phyloP scores from a whole-genome alignment of 179 eudicot species.

The Nepenthes alata region DNA sequence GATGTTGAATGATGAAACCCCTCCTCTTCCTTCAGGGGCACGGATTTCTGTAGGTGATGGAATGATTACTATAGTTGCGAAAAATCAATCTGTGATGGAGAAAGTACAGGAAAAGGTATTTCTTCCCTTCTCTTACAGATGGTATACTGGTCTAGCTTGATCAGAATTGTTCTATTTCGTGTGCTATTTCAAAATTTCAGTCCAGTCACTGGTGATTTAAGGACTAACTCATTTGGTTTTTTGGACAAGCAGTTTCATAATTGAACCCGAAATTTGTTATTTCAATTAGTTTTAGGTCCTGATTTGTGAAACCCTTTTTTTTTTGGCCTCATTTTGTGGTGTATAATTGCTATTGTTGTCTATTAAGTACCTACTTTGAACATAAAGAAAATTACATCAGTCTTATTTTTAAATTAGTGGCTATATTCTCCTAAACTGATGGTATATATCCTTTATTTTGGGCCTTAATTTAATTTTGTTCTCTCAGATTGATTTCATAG shows the following conservation, averaged over 20 bases:
- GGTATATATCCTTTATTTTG: no score
- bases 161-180: background rate
- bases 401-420: no score
- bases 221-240: background rate
- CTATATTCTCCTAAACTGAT: no score
- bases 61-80: constrained; percentile 49
- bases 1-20: background rate
- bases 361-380: no score
- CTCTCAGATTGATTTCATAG: constrained; percentile 49
- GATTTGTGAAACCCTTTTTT: no score
- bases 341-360: no score
- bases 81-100: constrained; percentile 56
- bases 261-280: no score
- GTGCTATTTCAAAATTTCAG: background rate
- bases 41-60: constrained; percentile 73
- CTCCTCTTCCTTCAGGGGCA: constrained; percentile 34
- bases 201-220: background rate
- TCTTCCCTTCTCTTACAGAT: constrained; percentile 10
- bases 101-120: constrained; percentile 64
- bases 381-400: no score
- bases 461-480: background rate
- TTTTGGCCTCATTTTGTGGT: no score
- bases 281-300: no score
- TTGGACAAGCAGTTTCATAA: no score
- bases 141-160: background rate